Percentiles rank a stretch among this genome's conserved stretches.
phyloP scores from a whole-genome alignment of 1,284 basidiomycete species.

The Ustanciosporium gigantosporum region DNA sequence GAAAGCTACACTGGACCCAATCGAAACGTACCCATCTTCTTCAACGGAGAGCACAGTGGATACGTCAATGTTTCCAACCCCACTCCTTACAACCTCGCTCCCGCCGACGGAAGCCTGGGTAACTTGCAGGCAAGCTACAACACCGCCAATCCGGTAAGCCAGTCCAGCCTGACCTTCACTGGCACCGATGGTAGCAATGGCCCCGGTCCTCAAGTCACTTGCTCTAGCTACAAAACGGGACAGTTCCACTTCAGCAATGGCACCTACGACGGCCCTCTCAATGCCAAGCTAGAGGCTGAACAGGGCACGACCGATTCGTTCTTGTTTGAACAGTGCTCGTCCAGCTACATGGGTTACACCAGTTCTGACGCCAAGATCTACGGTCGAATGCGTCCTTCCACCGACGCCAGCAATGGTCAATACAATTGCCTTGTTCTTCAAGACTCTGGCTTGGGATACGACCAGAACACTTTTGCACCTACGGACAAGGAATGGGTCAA shows the following conservation, averaged over 20 bases:
- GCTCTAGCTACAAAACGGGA: not conserved
- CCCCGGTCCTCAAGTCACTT: constrained; percentile 2
- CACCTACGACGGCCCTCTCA: constrained; percentile 14
- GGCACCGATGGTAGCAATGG: not conserved
- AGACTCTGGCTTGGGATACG: not conserved
- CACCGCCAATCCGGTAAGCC: constrained; percentile 1
- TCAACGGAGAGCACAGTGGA: not conserved
- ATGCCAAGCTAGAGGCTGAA: constrained; percentile 9
- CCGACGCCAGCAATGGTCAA: constrained; percentile 1
- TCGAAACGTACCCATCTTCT: not conserved
- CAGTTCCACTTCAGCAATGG: constrained; percentile 13
- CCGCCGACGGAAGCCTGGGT: constrained; percentile 4
- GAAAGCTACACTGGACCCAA: not conserved
- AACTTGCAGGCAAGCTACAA: constrained; percentile 13
- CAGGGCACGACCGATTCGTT: constrained; percentile 5
- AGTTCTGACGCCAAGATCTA: constrained; percentile 6
- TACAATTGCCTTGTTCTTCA: constrained; percentile 11
- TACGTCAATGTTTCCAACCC: constrained; percentile 15
- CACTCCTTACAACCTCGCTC: not conserved
- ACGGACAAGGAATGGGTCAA: constrained; percentile 3
- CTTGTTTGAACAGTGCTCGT: constrained; percentile 23
- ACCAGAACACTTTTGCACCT: not conserved
- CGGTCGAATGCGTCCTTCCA: constrained; percentile 14
- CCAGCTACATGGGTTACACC: constrained; percentile 5
- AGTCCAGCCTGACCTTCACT: not conserved